Evolutionary conservation across 2,329 filamentous ascomycete species (phyloP).

Genomic region (Pseudogymnoascus sp.): DNA sequence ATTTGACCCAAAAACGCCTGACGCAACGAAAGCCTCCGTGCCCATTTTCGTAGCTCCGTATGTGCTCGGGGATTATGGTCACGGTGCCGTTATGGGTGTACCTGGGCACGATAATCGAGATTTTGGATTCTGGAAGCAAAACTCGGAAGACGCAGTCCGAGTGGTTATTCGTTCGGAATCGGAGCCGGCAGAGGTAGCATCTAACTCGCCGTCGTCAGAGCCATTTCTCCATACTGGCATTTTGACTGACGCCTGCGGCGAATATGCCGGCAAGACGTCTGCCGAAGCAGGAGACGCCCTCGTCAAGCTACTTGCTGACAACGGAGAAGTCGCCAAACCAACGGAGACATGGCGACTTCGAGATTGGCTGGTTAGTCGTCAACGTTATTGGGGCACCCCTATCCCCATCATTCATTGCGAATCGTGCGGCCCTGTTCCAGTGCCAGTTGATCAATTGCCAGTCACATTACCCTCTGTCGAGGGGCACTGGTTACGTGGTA

Average conservation of each 20-base stretch:
- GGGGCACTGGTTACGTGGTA: conserved; percentile 57
- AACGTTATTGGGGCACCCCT: conserved; percentile 84
- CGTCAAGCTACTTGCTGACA: conserved; percentile 42
- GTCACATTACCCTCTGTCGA: conserved; percentile 64
- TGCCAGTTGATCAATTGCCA: conserved; percentile 67
- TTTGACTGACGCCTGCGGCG: conserved; percentile 57
- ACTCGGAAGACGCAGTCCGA: conserved; percentile 52
- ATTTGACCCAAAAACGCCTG: conserved; percentile 41
- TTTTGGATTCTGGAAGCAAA: conserved; percentile 69
- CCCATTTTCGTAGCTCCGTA: conserved; percentile 79
- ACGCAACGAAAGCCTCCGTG: conserved; percentile 46
- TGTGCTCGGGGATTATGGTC: conserved; percentile 75
- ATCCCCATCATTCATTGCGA: conserved; percentile 81
- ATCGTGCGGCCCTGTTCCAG: conserved; percentile 68
- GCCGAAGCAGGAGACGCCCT: conserved; percentile 53
- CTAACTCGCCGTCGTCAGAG: conserved; percentile 36
- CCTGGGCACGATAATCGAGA: conserved; percentile 77
- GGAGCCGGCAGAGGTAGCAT: conserved; percentile 37
- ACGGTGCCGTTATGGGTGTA: conserved; percentile 86
- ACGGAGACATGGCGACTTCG: conserved; percentile 70
- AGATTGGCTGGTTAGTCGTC: conserved; percentile 88
- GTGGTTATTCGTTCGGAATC: conserved; percentile 45
- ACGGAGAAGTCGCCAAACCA: conserved; percentile 48
- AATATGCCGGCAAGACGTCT: conserved; percentile 56
- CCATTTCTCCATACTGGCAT: conserved; percentile 59